Evolutionary conservation across 192 early-diverging fungal species (phyloP).

Genomic region (Coemansia sp.): DNA sequence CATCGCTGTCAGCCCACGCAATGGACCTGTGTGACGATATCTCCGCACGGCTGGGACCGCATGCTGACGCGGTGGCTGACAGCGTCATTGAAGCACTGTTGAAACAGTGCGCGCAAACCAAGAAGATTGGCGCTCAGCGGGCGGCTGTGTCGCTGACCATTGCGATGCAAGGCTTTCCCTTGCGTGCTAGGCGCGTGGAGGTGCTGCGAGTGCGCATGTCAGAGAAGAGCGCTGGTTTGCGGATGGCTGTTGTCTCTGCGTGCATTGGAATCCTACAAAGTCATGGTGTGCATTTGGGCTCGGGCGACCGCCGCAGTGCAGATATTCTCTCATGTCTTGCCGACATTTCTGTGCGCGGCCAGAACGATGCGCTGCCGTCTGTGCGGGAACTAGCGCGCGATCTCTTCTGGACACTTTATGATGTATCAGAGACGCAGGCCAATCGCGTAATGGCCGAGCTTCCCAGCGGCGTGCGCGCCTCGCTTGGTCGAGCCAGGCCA

Average conservation of each 20-base stretch:
- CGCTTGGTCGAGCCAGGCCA: conserved; percentile 28
- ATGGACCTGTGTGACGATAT: conserved; percentile 52
- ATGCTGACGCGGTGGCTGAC: conserved; percentile 31
- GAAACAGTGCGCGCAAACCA: conserved; percentile 48
- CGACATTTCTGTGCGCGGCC: conserved; percentile 16
- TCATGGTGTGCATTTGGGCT: conserved; percentile 26
- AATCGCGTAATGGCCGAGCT: conserved; percentile 17
- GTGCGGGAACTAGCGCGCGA: conserved; percentile 44
- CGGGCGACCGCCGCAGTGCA: conserved; percentile 25
- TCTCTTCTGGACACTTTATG: conserved; percentile 48
- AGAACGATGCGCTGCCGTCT: conserved; percentile 42
- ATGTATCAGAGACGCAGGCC: conserved; percentile 18
- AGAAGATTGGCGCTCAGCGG: conserved; percentile 46
- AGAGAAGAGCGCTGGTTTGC: conserved; percentile 45
- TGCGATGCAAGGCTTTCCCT: conserved; percentile 35
- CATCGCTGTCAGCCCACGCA: conserved; percentile 38
- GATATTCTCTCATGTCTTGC: conserved; percentile 22
- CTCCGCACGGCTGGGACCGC: conserved; percentile 40
- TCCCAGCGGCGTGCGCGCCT: conserved; percentile 21
- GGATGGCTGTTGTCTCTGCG: conserved; percentile 32
- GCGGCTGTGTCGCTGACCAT: conserved; percentile 35
- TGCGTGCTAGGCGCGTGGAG: conserved; percentile 40
- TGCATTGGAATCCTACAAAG: conserved; percentile 28
- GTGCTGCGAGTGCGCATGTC: conserved; percentile 26
- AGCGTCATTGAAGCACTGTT: conserved; percentile 34